Evolutionary conservation across 2,329 filamentous ascomycete species (phyloP).

Genomic region (Aulographum hederae): DNA sequence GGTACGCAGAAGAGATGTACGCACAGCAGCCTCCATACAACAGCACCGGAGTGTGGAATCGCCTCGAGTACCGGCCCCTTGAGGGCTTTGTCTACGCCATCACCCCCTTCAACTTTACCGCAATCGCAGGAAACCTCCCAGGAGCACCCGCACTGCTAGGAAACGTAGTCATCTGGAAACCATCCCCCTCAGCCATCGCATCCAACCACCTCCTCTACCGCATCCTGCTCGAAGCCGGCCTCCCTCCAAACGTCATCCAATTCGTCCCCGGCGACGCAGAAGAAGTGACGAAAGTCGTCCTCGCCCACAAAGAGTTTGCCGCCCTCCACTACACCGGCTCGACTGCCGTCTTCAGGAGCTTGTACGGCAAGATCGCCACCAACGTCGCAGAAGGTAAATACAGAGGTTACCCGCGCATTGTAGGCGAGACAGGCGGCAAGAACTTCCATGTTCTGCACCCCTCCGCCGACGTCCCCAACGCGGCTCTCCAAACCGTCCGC

Average conservation of each 20-base stretch:
- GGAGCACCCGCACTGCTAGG: constrained; percentile 73
- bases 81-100: constrained; percentile 94
- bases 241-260: constrained; percentile 80
- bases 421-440: constrained; percentile 84
- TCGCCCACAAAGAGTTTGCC: constrained; percentile 64
- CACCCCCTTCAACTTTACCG: constrained; percentile 93
- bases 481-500: constrained; percentile 64
- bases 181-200: constrained; percentile 74
- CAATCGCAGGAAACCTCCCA: constrained; percentile 75
- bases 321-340: constrained; percentile 92
- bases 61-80: constrained; percentile 72
- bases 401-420: constrained; percentile 68
- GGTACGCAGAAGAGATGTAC: constrained; percentile 85
- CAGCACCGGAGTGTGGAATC: constrained; percentile 74
- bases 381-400: constrained; percentile 71
- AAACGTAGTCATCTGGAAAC: constrained; percentile 95
- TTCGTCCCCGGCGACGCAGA: constrained; percentile 81
- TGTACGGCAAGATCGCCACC: constrained; percentile 72
- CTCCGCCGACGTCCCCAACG: constrained; percentile 61
- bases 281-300: constrained; percentile 59
- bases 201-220: constrained; percentile 83
- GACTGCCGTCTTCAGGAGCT: constrained; percentile 73
- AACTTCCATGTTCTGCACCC: constrained; percentile 78
- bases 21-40: constrained; percentile 73
- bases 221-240: constrained; percentile 77